Evolutionary conservation across 1,284 basidiomycete genomes (phyloP).

Genomic region (Papiliotrema laurentii): DNA sequence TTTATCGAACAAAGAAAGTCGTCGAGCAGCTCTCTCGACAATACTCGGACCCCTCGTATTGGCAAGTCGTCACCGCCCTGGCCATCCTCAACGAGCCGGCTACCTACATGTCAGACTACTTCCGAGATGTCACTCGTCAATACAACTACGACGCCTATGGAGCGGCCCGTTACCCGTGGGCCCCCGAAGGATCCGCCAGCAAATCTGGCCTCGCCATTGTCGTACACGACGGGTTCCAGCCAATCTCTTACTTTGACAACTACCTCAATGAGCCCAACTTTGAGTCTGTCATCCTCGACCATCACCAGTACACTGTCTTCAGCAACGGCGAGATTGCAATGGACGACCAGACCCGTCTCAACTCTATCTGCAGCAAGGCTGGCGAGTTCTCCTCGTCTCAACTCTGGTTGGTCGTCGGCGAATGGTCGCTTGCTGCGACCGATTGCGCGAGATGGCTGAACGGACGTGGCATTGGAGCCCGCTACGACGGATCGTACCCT

Average conservation of each 20-base stretch:
- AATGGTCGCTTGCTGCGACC: constrained; percentile 68
- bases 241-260: constrained; percentile 66
- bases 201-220: constrained; percentile 52
- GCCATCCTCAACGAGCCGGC: constrained; percentile 64
- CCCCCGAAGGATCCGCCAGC: constrained; percentile 38
- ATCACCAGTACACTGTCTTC: constrained; percentile 77
- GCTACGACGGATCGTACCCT: constrained; percentile 73
- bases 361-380: constrained; percentile 54
- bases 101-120: constrained; percentile 58
- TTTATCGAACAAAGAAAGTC: constrained; percentile 50
- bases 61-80: constrained; percentile 58
- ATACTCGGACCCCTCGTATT: constrained; percentile 48
- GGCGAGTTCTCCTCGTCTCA: constrained; percentile 53
- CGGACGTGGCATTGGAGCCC: constrained; percentile 62
- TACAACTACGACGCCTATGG: constrained; percentile 60
- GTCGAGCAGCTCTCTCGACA: constrained; percentile 25
- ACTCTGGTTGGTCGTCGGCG: constrained; percentile 73
- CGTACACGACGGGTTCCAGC: constrained; percentile 82
- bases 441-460: constrained; percentile 83
- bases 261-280: constrained; percentile 59
- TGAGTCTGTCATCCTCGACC: constrained; percentile 73
- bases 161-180: constrained; percentile 70
- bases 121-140: constrained; percentile 60
- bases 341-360: constrained; percentile 1
- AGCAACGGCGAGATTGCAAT: constrained; percentile 51